phyloP scores from a whole-genome alignment of 768 basidiomycete genomes.

The Tricholoma saponaceum region DNA sequence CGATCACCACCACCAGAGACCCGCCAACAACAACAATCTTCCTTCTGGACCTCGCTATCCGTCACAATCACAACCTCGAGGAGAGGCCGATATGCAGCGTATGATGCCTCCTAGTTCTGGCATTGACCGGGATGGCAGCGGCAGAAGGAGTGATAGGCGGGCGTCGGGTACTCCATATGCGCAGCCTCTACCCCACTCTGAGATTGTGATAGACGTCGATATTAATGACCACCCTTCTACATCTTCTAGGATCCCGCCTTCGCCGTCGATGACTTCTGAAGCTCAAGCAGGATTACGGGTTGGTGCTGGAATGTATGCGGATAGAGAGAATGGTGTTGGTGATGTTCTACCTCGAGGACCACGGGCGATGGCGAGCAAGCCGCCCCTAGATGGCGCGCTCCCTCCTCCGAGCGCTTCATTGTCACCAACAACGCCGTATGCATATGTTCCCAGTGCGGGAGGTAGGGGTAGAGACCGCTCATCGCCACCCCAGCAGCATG shows the following conservation, averaged over 20 bases:
- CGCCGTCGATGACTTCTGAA: conserved; percentile 6
- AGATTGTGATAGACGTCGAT: conserved; percentile 25
- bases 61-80: conserved; percentile 5
- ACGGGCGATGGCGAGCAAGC: conserved; percentile 24
- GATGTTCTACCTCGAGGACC: conserved; percentile 18
- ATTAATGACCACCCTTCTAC: conserved; percentile 14
- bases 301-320: conserved; percentile 26
- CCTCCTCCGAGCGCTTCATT: background rate
- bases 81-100: background rate
- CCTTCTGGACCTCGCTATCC: conserved; percentile 12
- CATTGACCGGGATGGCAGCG: conserved; percentile 1
- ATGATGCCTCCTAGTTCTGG: background rate
- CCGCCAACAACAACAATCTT: background rate
- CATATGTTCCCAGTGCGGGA: background rate
- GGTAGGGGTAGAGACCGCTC: conserved; percentile 13
- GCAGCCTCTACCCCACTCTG: conserved; percentile 11
- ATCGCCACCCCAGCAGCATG: conserved; percentile 13
- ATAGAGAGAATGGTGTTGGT: conserved; percentile 15
- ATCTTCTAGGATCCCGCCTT: conserved; percentile 14
- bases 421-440: conserved; percentile 10
- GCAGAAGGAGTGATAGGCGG: conserved; percentile 7
- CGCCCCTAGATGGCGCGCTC: background rate
- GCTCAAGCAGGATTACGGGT: conserved; percentile 7
- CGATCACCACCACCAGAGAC: conserved; percentile 2
- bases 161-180: conserved; percentile 3